Evolutionary conservation across 2,329 filamentous ascomycete genomes (phyloP).

Genomic region (Epichloe baconii): DNA sequence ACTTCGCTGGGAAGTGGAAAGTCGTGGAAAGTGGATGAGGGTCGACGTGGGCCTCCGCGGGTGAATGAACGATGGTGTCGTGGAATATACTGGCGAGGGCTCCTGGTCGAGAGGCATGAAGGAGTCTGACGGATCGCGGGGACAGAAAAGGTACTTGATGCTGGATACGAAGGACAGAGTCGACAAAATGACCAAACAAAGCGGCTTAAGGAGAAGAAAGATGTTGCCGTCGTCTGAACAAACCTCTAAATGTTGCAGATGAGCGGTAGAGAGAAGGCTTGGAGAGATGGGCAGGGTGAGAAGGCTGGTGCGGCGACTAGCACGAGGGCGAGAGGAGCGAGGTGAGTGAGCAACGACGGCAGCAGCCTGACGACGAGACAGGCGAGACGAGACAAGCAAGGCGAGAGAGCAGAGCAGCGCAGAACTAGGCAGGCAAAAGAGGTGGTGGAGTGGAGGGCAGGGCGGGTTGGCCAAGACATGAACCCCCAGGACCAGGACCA

Average conservation of each 20-base stretch:
- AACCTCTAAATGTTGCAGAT: conserved; percentile 1
- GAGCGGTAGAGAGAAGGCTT: conserved; percentile 4
- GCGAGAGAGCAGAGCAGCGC: not conserved
- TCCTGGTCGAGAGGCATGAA: conserved; percentile 3
- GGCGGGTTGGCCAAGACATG: conserved; percentile 4
- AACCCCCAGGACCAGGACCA: conserved; percentile 4
- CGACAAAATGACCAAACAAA: not conserved
- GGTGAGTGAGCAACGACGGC: not conserved
- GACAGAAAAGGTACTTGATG: not conserved
- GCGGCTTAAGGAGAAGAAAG: not conserved
- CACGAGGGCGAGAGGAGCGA: not conserved
- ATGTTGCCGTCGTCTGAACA: not conserved
- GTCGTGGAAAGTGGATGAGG: conserved; percentile 3
- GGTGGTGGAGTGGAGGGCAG: not conserved
- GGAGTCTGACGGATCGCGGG: not conserved
- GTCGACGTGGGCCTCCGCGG: conserved; percentile 1
- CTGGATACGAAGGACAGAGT: not conserved
- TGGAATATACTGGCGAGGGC: not conserved
- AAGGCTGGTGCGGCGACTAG: conserved; percentile 5
- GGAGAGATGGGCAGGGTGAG: conserved; percentile 4
- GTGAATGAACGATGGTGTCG: conserved; percentile 2
- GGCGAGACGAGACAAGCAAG: not conserved
- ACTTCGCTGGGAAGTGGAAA: conserved; percentile 5
- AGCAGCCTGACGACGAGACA: conserved; percentile 2
- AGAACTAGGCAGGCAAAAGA: conserved; percentile 1